Evolutionary conservation across 2,329 filamentous ascomycete genomes (phyloP).

Genomic region (Colletotrichum camelliae): DNA sequence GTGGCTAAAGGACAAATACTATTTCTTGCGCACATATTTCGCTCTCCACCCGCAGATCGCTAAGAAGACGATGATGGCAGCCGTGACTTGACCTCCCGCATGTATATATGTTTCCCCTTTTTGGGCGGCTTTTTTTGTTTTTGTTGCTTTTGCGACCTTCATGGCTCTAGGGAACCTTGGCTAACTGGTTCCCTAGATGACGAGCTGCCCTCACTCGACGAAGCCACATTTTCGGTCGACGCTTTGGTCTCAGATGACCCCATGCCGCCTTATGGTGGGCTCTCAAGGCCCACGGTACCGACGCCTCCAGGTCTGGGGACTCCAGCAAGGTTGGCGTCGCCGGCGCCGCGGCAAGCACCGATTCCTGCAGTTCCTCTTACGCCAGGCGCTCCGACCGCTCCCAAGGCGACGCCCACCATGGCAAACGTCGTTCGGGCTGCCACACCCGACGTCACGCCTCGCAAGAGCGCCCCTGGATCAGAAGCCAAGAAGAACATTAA

Average conservation of each 20-base stretch:
- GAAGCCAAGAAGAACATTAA: constrained; percentile 51
- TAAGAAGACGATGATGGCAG: constrained; percentile 68
- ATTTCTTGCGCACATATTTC: constrained; percentile 43
- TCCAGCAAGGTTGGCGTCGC: constrained; percentile 41
- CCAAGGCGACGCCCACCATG: constrained; percentile 28
- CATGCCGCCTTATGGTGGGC: background rate
- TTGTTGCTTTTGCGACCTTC: constrained; percentile 15
- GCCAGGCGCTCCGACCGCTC: background rate
- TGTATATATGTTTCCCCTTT: constrained; percentile 45
- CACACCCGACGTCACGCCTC: constrained; percentile 39
- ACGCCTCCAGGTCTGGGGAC: constrained; percentile 47
- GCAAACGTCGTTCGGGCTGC: constrained; percentile 16
- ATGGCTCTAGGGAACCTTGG: constrained; percentile 27
- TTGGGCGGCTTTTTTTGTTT: background rate
- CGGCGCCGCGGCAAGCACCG: constrained; percentile 24
- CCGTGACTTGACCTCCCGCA: constrained; percentile 54
- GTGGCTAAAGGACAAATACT: constrained; percentile 54
- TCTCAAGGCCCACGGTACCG: background rate
- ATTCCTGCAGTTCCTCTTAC: constrained; percentile 21
- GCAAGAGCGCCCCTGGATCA: constrained; percentile 31
- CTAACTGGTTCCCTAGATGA: constrained; percentile 64
- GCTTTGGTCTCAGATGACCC: constrained; percentile 70
- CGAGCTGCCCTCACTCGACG: constrained; percentile 64
- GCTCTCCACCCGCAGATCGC: constrained; percentile 24
- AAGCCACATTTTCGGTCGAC: constrained; percentile 69